Conservation (phyloP, 371 early-diverging fungal genomes). For the Syncephalis plumigaleata region DNA sequence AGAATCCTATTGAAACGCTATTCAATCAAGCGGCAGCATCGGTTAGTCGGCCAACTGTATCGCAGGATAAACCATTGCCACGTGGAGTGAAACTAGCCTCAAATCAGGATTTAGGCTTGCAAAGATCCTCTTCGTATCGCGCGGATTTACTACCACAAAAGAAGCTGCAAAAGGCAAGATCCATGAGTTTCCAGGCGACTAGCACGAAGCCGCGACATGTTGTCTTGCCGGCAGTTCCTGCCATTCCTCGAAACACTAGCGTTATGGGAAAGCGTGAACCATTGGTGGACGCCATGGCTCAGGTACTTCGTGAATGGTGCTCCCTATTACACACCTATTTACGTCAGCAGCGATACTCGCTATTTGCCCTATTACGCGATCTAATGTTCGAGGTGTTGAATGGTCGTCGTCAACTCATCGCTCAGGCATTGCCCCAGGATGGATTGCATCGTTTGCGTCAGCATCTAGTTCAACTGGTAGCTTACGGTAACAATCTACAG, state of each 20-base stretch:
- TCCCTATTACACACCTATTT: constrained; percentile 28
- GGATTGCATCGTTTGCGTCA: constrained; percentile 31
- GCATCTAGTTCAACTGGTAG: constrained; percentile 35
- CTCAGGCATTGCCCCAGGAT: constrained; percentile 40
- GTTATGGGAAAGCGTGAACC: constrained; percentile 35
- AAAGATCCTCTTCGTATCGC: background rate
- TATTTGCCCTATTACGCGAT: constrained; percentile 29
- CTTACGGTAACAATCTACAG: constrained; percentile 31
- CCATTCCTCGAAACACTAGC: constrained; percentile 32
- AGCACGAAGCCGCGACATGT: background rate
- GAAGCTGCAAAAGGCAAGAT: background rate
- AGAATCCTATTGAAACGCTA: background rate
- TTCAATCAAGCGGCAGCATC: background rate
- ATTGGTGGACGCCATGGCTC: constrained; percentile 47
- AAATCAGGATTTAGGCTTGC: too few species aligned
- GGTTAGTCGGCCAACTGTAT: background rate
- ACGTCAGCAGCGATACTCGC: constrained; percentile 25
- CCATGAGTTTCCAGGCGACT: background rate
- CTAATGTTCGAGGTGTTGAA: constrained; percentile 39
- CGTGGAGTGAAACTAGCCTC: too few species aligned
- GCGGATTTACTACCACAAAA: background rate
- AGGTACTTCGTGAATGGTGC: constrained; percentile 48
- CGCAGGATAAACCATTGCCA: background rate
- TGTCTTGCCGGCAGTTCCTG: constrained; percentile 20
- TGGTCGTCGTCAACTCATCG: constrained; percentile 44